Conservation (phyloP, 192 early-diverging fungal genomes). For the Allomyces macrogynus region DNA sequence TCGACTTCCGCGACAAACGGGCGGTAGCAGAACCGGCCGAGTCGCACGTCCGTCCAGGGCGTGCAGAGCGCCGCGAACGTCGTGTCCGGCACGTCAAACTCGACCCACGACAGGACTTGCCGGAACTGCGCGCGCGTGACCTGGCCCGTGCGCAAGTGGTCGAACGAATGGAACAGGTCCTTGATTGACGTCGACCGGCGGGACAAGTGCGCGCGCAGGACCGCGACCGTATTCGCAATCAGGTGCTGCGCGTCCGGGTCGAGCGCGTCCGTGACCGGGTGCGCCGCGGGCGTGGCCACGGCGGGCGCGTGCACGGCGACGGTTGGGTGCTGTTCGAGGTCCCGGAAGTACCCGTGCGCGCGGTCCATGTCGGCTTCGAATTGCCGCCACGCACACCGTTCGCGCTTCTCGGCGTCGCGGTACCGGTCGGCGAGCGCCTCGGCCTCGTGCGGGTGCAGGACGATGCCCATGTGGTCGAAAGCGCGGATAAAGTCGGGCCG, state of each 20-base stretch:
- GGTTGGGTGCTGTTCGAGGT: not conserved
- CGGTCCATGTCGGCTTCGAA: slow-evolving; percentile 23
- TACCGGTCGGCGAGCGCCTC: slow-evolving; percentile 19
- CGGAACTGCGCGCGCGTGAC: slow-evolving; percentile 30
- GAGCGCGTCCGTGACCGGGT: not conserved
- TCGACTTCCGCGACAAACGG: slow-evolving; percentile 12
- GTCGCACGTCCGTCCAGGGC: not conserved
- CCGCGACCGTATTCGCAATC: not conserved
- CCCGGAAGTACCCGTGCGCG: not conserved
- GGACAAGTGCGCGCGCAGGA: not conserved
- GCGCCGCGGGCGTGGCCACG: not conserved
- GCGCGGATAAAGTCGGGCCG: slow-evolving; percentile 30
- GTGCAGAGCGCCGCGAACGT: slow-evolving; percentile 28
- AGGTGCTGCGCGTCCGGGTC: not conserved
- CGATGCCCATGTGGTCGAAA: slow-evolving; percentile 12
- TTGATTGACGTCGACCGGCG: not conserved
- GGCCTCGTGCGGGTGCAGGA: slow-evolving; percentile 9
- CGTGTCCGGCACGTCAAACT: slow-evolving; percentile 18
- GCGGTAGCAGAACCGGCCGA: slow-evolving; percentile 1
- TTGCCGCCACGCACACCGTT: slow-evolving; percentile 17
- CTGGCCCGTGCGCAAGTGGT: slow-evolving; percentile 22
- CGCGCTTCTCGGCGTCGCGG: slow-evolving; percentile 9
- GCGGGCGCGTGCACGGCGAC: not conserved
- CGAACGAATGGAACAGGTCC: not conserved
- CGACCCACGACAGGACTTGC: slow-evolving; percentile 15